Evolutionary conservation across 140 eudicot species (phyloP).

Genomic region (Cichorium intybus): DNA sequence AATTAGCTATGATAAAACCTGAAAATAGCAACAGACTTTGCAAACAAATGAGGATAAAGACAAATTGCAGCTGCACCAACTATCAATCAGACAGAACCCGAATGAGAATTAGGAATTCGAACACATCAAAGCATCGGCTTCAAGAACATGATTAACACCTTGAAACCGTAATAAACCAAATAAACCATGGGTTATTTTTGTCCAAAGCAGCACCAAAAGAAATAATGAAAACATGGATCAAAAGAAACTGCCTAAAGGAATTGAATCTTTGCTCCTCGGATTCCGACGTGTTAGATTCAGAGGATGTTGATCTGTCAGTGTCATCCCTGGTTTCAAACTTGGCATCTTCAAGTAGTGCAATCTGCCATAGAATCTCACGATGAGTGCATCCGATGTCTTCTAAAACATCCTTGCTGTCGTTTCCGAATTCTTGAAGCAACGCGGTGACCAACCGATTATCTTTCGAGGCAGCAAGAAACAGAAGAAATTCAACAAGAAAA

Average conservation of each 20-base stretch:
- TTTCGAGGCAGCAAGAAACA: constrained; percentile 94
- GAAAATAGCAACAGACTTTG: no score
- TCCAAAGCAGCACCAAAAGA: no score
- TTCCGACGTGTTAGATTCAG: constrained; percentile 46
- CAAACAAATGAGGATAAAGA: no score
- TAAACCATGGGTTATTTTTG: no score
- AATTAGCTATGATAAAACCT: no score
- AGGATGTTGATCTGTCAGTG: constrained; percentile 32
- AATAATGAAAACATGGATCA: no score
- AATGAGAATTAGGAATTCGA: no score
- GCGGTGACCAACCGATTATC: constrained; percentile 91
- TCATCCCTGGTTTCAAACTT: constrained; percentile 56
- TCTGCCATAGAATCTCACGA: constrained; percentile 94
- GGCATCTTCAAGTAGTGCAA: constrained; percentile 81
- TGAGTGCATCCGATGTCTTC: constrained; percentile 85
- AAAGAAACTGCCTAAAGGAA: constrained; percentile 90
- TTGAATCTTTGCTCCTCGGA: constrained; percentile 74
- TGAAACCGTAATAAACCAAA: no score
- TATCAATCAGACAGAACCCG: no score
- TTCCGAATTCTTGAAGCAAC: constrained; percentile 85
- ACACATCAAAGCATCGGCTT: no score
- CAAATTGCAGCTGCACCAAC: no score
- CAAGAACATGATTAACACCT: no score
- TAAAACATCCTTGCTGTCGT: constrained; percentile 75
- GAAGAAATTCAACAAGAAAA: constrained; percentile 80